A percentile compares a stretch with the other conserved stretches of the same genome.
These are phyloP conservation scores for Linnemannia schmuckeri DNA, from an alignment of 192 early-diverging fungal species.

Conservation along the genomic window DNA sequence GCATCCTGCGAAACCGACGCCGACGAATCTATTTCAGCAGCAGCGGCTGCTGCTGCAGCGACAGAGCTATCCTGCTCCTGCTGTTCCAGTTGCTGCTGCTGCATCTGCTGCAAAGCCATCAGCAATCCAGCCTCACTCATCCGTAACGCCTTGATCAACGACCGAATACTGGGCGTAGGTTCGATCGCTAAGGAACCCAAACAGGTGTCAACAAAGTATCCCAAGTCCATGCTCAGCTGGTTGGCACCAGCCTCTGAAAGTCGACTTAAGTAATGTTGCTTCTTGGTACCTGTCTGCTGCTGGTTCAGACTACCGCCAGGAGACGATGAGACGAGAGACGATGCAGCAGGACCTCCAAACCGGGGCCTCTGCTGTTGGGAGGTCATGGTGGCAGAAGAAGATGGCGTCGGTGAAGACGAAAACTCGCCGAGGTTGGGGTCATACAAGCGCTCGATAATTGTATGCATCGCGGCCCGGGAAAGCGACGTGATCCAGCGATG, in stretches of 20 bases:
- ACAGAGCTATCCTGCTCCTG: neutral
- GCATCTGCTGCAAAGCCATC: constrained; percentile 36
- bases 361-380: constrained; percentile 6
- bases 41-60: neutral
- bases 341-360: neutral
- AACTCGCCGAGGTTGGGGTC: constrained; percentile 44
- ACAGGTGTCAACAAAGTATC: constrained; percentile 68
- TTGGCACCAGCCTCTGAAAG: constrained; percentile 58
- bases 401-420: neutral
- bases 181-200: constrained; percentile 34
- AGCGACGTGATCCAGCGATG: constrained; percentile 80
- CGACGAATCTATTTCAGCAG: neutral
- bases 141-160: constrained; percentile 32
- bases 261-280: constrained; percentile 33
- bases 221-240: constrained; percentile 75
- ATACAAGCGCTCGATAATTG: constrained; percentile 45
- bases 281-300: neutral
- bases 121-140: constrained; percentile 37
- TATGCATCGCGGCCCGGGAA: constrained; percentile 70
- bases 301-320: neutral
- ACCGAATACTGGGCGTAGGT: constrained; percentile 39
- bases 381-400: neutral
- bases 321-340: constrained; percentile 6
- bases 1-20: neutral
- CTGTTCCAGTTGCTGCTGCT: constrained; percentile 23